Base-by-base conservation (phyloP, 805 yeast species). In the Yarrowia keelungensis region DNA sequence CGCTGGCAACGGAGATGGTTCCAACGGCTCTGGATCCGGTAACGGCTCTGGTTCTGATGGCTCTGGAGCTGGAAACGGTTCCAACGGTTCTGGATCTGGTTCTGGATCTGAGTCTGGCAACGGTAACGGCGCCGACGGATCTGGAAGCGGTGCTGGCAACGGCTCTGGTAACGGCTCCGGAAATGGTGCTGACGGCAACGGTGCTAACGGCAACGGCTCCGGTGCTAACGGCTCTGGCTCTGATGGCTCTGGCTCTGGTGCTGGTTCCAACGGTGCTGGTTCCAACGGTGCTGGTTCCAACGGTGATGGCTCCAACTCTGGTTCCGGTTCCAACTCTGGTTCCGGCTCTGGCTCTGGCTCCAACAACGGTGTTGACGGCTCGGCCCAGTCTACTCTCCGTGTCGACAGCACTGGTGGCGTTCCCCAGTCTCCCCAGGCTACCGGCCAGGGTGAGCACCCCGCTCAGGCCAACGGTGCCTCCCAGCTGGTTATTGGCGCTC, bases 391-490 rank as follows among this genome's bases (percentile, higher is more conserved):
- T 19, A 19, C 19, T 19, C 19, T 19, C 19, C 19, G 19, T 1
- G 19, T 19, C 19, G 19, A 19, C 19, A 19, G 19, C 19, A 19
- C 19, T 19, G 19, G 19, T 19, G 19, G 19, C 19, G 19, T 19
- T 19, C 19, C 19, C 19, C 19, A 19, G 19, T 19, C 19, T 19
- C 19, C 19, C 19, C 19, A 19, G 19, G 19, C 19, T 19, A 19
- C 19, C 19, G 19, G 19, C 19, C 19, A 19, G 19, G 19, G 19
- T 19, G 19, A 19, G 19, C 19, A 19, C 19, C 19, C 19, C 19
- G 59, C 35, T 9, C 59, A 53, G 59, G 59, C 59, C 19, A 53
- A 53, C 59, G 59, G 59, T 14, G 59, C 59, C 11, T 16, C 45
- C 11, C 32, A 53, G 59, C 36, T 53, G 32, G 45, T 39, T 15